Evolutionary conservation across 169 alveolate genomes (phyloP).

Genomic region (Amoebophrya sp.): DNA sequence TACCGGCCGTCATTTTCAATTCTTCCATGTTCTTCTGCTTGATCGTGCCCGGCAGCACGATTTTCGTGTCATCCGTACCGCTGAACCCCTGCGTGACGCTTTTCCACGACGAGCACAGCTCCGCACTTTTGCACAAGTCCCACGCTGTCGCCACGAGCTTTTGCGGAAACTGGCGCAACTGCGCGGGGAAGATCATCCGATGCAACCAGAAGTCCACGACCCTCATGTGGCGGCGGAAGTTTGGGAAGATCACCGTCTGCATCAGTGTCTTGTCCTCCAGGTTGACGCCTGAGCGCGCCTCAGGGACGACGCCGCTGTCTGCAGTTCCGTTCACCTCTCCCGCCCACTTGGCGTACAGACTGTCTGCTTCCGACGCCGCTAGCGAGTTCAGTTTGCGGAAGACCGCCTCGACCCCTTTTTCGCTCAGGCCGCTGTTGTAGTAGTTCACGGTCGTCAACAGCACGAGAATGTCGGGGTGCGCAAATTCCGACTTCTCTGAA

Average conservation of each 20-base stretch:
- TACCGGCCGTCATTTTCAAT: neutral
- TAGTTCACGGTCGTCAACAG: neutral
- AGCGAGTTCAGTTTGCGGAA: neutral
- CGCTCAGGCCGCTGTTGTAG: neutral
- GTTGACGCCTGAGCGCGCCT: neutral
- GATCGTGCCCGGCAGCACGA: neutral
- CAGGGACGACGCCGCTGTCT: neutral
- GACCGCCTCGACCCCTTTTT: neutral
- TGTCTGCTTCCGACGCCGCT: neutral
- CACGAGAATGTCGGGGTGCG: neutral
- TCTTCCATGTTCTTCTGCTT: neutral
- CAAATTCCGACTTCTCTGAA: neutral
- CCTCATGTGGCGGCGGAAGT: neutral
- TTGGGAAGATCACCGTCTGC: neutral
- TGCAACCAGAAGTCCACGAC: neutral
- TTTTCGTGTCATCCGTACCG: neutral
- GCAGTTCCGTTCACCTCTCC: neutral
- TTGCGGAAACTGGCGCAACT: neutral
- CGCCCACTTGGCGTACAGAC: neutral
- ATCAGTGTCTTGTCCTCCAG: neutral
- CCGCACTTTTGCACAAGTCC: neutral
- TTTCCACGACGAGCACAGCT: neutral
- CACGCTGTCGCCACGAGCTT: neutral
- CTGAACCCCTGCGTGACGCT: neutral
- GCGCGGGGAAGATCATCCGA: neutral